Evolutionary conservation across 2,329 filamentous ascomycete species (phyloP).

Genomic region (Aspergillus sp.): DNA sequence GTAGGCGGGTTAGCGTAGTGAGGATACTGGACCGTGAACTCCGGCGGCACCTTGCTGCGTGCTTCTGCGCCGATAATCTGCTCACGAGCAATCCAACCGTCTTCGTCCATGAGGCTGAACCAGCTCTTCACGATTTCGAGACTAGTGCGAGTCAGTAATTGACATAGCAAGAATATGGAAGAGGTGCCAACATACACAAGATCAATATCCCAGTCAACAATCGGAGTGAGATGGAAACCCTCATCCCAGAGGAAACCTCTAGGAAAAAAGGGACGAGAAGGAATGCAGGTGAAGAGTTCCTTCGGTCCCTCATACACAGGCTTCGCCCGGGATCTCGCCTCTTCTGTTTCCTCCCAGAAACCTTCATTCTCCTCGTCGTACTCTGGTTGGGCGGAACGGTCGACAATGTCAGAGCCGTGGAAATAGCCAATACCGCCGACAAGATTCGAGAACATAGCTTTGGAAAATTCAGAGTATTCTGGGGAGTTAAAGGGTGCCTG

Average conservation of each 20-base stretch:
- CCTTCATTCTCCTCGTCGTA: conserved; percentile 94
- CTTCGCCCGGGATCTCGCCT: conserved; percentile 62
- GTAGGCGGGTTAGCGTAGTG: conserved; percentile 97
- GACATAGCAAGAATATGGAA: neutral
- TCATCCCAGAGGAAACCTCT: conserved; percentile 97
- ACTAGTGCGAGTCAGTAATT: conserved; percentile 24
- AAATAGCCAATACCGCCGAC: conserved; percentile 95
- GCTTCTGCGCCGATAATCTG: conserved; percentile 90
- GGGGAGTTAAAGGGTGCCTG: conserved; percentile 67
- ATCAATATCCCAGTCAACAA: conserved; percentile 91
- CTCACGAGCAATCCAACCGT: conserved; percentile 95
- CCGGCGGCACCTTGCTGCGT: conserved; percentile 83
- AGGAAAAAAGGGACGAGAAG: conserved; percentile 92
- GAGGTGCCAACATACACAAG: conserved; percentile 50
- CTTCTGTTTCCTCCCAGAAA: conserved; percentile 88
- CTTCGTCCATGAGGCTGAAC: conserved; percentile 92
- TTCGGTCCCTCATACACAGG: conserved; percentile 72
- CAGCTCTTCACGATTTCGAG: conserved; percentile 87
- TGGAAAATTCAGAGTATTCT: conserved; percentile 72
- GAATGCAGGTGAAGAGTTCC: conserved; percentile 84
- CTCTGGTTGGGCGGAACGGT: conserved; percentile 83
- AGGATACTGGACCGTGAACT: conserved; percentile 94
- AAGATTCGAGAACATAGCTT: conserved; percentile 89
- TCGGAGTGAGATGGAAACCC: conserved; percentile 86
- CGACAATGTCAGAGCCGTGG: conserved; percentile 77